A percentile compares a stretch with the other conserved stretches of the same genome.
These are phyloP conservation scores for Boletus tylopilopsis DNA, from an alignment of 768 basidiomycete species.

Conservation along the genomic window DNA sequence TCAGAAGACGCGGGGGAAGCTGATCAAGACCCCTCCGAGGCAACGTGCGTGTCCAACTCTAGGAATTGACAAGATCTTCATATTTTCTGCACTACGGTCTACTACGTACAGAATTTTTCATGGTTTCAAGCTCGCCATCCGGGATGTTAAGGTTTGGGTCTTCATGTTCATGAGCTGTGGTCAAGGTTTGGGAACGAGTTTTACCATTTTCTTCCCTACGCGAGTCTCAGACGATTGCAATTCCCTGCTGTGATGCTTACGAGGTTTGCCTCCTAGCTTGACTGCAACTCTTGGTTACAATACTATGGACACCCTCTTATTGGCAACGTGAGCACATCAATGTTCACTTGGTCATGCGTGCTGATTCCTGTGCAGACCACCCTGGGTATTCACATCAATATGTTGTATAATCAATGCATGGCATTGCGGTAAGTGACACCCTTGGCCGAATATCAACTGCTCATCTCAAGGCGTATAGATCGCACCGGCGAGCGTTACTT, in stretches of 20 bases:
- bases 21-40: slow-evolving; percentile 41
- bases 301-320: slow-evolving; percentile 55
- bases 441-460: background rate
- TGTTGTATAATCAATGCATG: slow-evolving; percentile 50
- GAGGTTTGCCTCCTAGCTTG: slow-evolving; percentile 33
- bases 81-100: too few relatives aligned
- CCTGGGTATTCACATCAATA: slow-evolving; percentile 54
- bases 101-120: slow-evolving; percentile 36
- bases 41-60: slow-evolving; percentile 9
- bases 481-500: slow-evolving; percentile 62
- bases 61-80: too few relatives aligned
- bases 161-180: slow-evolving; percentile 51
- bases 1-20: slow-evolving; percentile 69
- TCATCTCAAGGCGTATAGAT: slow-evolving; percentile 29
- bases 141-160: slow-evolving; percentile 50
- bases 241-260: background rate
- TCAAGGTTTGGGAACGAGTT: slow-evolving; percentile 53
- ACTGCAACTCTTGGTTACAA: slow-evolving; percentile 58
- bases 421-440: slow-evolving; percentile 41
- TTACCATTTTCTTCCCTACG: slow-evolving; percentile 59
- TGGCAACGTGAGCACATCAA: slow-evolving; percentile 47
- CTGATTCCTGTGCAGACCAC: slow-evolving; percentile 41
- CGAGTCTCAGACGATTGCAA: slow-evolving; percentile 16
- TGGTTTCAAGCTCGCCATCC: slow-evolving; percentile 52
- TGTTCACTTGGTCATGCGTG: background rate